Evolutionary conservation across 2,329 filamentous ascomycete genomes (phyloP), one percentile per base, ranked within the genome.

Genomic region (Botrytis hyacinthi): DNA sequence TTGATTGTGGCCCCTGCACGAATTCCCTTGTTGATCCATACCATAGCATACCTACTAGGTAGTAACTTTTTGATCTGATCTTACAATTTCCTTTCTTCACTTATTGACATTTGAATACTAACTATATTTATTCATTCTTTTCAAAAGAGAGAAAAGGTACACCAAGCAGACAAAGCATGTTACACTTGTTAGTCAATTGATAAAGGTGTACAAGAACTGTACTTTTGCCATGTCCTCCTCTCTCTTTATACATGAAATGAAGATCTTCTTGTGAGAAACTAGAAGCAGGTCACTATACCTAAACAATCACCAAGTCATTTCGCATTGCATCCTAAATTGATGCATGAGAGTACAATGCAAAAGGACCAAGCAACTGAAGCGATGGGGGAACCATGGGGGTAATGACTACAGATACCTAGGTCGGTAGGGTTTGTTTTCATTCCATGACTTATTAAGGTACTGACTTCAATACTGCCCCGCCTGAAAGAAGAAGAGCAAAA

Each of bases 291-390:
- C 61, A 65, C 59, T n/a, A 26, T 65, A 22, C 62, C 65, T 40
- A 26, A 37, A 67, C 22, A 54, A 40, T 18, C 46, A 40, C 9
- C 32, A 20, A 37, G n/a, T 40, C 65, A 54, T 68, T 68, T 35
- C 46, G 46, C 32, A 68, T 67, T 67, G 29, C 63, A 67, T n/a
- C 22, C 63, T 35, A 67, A 51, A 51, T 66, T 66, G 63, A 22
- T 51, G 63, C 63, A 66, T 66, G 44, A 66, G 63, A 51, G 63
- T 37, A 66, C 46, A 68, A 35, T 40, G 32, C 32, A 48, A 67
- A 54, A 67, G 46, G 46, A 54, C 65, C 65, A 54, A 54, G 46
- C 51, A 57, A 57, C 51, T 29, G 51, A 29, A 29, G 51, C 65
- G n/a, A 67, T 67, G 32, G 29, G 12, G 20, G 12, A 48, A 35